phyloP scores from a whole-genome alignment of 1,139 yeast species.

The Taphrina pruni region DNA sequence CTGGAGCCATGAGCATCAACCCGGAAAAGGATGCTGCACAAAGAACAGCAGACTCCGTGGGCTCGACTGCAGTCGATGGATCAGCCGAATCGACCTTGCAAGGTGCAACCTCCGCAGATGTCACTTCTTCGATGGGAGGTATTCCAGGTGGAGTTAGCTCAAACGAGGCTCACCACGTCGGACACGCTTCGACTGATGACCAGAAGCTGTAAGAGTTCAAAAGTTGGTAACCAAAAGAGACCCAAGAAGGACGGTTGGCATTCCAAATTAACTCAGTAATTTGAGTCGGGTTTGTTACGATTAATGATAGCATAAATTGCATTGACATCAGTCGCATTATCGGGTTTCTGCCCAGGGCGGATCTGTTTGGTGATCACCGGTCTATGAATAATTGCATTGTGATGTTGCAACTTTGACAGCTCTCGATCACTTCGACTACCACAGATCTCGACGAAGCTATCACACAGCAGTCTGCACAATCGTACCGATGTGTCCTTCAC shows the following conservation, averaged over 20 bases:
- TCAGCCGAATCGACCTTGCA: slow-evolving; percentile 34
- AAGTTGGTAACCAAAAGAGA: no score
- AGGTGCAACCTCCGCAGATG: slow-evolving; percentile 29
- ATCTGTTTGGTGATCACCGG: no score
- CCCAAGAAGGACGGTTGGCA: no score
- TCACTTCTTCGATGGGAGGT: slow-evolving; percentile 19
- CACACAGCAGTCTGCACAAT: background rate
- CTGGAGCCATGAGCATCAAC: slow-evolving; percentile 15
- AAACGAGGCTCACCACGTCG: slow-evolving; percentile 25
- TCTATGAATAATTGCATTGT: no score
- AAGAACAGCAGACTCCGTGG: slow-evolving; percentile 18
- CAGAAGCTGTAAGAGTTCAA: background rate
- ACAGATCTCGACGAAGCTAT: background rate
- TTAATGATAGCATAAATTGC: slow-evolving; percentile 7
- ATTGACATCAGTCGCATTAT: background rate
- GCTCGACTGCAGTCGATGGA: slow-evolving; percentile 16
- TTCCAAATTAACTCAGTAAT: background rate
- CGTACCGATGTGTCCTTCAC: no score
- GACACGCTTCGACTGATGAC: slow-evolving; percentile 15
- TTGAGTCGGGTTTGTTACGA: background rate
- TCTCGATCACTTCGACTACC: no score
- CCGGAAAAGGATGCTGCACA: slow-evolving; percentile 24
- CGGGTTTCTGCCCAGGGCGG: no score
- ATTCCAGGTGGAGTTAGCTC: slow-evolving; percentile 25
- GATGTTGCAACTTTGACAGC: no score